phyloP scores from a whole-genome alignment of 2,329 filamentous ascomycete species.

The Coleophoma eucalyptorum region DNA sequence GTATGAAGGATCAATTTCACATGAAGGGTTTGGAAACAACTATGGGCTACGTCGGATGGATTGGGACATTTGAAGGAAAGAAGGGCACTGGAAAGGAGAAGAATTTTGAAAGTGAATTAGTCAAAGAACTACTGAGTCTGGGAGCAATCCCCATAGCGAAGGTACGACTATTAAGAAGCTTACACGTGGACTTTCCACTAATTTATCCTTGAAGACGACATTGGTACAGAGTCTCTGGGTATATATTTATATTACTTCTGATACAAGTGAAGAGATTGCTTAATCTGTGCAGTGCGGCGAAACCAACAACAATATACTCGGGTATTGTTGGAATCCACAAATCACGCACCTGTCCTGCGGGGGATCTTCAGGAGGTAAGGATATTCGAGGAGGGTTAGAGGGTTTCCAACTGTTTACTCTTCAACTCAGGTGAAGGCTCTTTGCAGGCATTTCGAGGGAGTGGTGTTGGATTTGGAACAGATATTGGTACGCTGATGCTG shows the following conservation, averaged over 20 bases:
- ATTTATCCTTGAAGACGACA: slow-evolving; percentile 26
- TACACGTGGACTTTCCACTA: too few relatives aligned
- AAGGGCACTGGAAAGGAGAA: slow-evolving; percentile 40
- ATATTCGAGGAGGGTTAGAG: too few relatives aligned
- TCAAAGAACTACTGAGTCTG: slow-evolving; percentile 27
- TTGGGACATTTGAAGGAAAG: slow-evolving; percentile 51
- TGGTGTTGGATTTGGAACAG: slow-evolving; percentile 18
- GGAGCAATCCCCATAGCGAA: slow-evolving; percentile 32
- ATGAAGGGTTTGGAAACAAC: slow-evolving; percentile 19
- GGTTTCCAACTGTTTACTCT: too few relatives aligned
- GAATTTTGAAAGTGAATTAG: slow-evolving; percentile 42
- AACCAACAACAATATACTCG: slow-evolving; percentile 39
- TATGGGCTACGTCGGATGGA: slow-evolving; percentile 62
- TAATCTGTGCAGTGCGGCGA: slow-evolving; percentile 10
- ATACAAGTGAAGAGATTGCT: too few relatives aligned
- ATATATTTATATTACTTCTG: too few relatives aligned
- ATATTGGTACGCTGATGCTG: slow-evolving; percentile 16
- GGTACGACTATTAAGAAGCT: neutral
- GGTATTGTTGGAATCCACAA: slow-evolving; percentile 20
- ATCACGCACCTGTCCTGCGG: neutral
- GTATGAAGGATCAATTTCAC: slow-evolving; percentile 29
- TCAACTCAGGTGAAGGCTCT: slow-evolving; percentile 20
- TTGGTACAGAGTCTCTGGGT: slow-evolving; percentile 30
- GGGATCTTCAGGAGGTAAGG: neutral
- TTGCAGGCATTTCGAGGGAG: slow-evolving; percentile 16